Evolutionary conservation across 2,329 filamentous ascomycete species (phyloP), one percentile per base, ranked within the genome.

Genomic region (Pyrenophora seminiperda): DNA sequence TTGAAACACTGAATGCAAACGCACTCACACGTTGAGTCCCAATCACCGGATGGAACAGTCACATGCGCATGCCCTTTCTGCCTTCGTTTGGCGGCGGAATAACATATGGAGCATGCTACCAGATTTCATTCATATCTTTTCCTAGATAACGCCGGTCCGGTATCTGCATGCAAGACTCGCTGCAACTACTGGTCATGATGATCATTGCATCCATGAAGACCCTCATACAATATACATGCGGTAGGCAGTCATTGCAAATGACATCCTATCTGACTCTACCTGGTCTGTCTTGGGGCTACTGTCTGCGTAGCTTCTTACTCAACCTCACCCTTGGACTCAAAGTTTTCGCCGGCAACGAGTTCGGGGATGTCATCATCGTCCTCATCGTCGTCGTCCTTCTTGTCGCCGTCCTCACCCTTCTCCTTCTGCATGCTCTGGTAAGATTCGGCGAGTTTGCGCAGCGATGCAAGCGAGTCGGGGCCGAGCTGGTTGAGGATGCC

Each of bases 401-500:
- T 87, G 70, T 86, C 89, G 62, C 86, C 87, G 46, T 82, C 87
- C 73, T 89, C 85, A 53, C 82, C 90, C 77, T 90, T 89, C 73
- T 86, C 88, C 88, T 96, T 96, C 82, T 97, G 93, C 86, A 97
- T 86, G 82, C 86, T 94, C 87, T 99, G 94, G 85, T 99, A 99
- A 85, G 89, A 95, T 85, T 99, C 94, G 69, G 94, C 94, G 60
- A 99, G 86, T 84, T 97, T 97, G 78, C 94, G 90, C 73, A 99
- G 90, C 59, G 91, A 96, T 55, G 94, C 94, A 54, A 99, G 89
- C 60, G 91, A 96, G 83, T 99, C 94, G 72, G 94, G 94, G 72
- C 94, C 94, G 60, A 99, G 91, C 83, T 99, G 94, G 88, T 97
- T 99, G 61, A 99, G 90, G 80, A 99, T 99, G 63, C 94, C 94